These are phyloP conservation scores for Colletotrichum sp. DNA, from an alignment of 2,329 filamentous ascomycete species.

Conservation along the genomic window DNA sequence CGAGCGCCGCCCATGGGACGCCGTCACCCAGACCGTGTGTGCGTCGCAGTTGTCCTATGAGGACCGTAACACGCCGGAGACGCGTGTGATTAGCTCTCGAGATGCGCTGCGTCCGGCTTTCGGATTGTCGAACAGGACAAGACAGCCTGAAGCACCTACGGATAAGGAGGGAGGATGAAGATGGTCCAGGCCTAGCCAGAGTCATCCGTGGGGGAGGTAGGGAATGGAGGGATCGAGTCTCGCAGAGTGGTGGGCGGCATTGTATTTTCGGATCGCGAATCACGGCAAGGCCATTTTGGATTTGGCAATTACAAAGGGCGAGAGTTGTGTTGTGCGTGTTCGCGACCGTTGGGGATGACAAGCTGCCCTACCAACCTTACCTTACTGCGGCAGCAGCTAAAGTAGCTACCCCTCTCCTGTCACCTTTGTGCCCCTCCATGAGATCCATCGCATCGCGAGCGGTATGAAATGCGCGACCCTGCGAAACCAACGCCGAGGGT, in stretches of 20 bases:
- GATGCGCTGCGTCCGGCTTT: not conserved
- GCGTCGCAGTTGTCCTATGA: not conserved
- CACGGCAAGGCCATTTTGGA: not conserved
- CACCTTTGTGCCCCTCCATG: not conserved
- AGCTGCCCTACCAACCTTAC: not conserved
- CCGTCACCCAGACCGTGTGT: not conserved
- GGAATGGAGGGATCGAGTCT: not conserved
- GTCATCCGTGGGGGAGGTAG: not conserved
- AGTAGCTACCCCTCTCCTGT: not conserved
- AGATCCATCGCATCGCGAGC: not conserved
- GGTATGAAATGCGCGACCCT: not conserved
- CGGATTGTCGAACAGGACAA: not conserved
- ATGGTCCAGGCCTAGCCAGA: not conserved
- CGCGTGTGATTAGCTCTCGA: not conserved
- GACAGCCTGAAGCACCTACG: not conserved
- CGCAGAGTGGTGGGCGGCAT: not conserved
- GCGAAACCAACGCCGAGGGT: not conserved
- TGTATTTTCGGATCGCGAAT: not conserved
- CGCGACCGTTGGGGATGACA: not conserved
- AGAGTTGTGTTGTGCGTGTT: not conserved
- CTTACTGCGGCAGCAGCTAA: not conserved
- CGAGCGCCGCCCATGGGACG: constrained; percentile 8
- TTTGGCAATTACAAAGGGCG: not conserved
- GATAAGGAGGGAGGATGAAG: not conserved
- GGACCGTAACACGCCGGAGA: not conserved